A percentile compares a stretch with the other conserved stretches of the same genome.
These are phyloP conservation scores for Helianthus tuberosus DNA, from an alignment of 129 eudicot genomes.

Conservation along the genomic window DNA sequence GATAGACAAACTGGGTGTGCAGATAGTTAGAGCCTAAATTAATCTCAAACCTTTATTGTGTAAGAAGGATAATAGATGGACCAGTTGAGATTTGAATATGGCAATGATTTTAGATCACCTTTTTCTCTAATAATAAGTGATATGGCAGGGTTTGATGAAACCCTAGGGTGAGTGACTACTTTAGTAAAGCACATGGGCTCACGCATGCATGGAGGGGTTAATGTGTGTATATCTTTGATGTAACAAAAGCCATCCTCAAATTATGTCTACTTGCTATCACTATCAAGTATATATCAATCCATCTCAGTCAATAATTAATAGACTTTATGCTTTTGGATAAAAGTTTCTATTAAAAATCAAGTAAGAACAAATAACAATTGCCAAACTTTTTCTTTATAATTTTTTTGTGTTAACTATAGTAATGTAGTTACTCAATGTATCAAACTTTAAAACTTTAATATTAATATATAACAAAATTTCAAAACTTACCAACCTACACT, in stretches of 20 bases:
- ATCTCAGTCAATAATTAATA: too few relatives aligned
- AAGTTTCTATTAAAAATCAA: too few relatives aligned
- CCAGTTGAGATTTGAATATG: neutral
- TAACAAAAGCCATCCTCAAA: conserved; percentile 4
- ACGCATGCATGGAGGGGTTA: conserved; percentile 31
- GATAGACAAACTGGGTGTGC: too few relatives aligned
- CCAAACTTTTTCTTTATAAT: too few relatives aligned
- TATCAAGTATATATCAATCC: neutral
- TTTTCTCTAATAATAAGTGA: neutral
- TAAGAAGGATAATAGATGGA: neutral
- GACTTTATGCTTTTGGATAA: too few relatives aligned
- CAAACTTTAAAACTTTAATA: too few relatives aligned
- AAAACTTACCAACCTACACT: too few relatives aligned
- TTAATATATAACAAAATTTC: too few relatives aligned
- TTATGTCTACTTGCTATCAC: neutral
- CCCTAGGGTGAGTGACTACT: conserved; percentile 25
- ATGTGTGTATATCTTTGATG: conserved; percentile 21
- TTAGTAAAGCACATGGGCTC: conserved; percentile 33
- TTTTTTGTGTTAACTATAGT: too few relatives aligned
- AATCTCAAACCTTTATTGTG: neutral
- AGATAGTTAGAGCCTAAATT: too few relatives aligned
- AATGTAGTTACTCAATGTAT: too few relatives aligned
- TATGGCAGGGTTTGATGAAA: conserved; percentile 14
- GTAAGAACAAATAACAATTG: too few relatives aligned
- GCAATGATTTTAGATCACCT: neutral